Base-by-base conservation (phyloP, 371 early-diverging fungal genomes). In the Parasitella parasitica region DNA sequence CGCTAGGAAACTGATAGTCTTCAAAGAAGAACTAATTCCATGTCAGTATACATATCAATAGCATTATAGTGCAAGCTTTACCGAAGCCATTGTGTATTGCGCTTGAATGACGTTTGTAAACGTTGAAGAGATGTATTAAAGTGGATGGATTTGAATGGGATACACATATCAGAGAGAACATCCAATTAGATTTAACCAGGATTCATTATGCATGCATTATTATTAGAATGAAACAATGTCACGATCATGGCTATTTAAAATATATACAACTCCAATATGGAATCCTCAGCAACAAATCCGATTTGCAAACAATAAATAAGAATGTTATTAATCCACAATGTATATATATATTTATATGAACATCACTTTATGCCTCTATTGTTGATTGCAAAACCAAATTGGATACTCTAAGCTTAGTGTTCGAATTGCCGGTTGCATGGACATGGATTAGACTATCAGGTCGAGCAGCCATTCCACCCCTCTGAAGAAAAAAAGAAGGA, bases 1-100 rank as follows among this genome's bases (percentile, higher is more conserved):
- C 86, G 11, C 67, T 56, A 20, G 86, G 86, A 55, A 83, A 85
- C n/a, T 69, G 63, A 55, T 83, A 83, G 60, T 85, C 86, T 54
- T 77, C 71, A 66, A 85, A 85, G 35, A 81, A 80, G 16, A 82
- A 55, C 70, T 83, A 12, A 27, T 43, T 43, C n/a, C 20, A 20
- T 22, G 5, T 43, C 43, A 43, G 18, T 43, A 9, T 20, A 20
- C 20, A 18, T 11, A 43, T 2, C 0, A 16, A 15, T 6, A 6
- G 18, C 18, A 37, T 5, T 37, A 4, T 7, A 12, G 16, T 20
- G 3, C 8, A 32, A 7, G 16, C 11, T 13, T 54, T 54, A 54
- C 55, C 24, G 55, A 54, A 54, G 55, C 55, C 55, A 54, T 54
- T 12, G 13, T 28, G 16, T 52, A 28, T 52, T 57, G 15, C 28